Conservation (phyloP, 106 monocot genomes). For the Chionographis japonica region DNA sequence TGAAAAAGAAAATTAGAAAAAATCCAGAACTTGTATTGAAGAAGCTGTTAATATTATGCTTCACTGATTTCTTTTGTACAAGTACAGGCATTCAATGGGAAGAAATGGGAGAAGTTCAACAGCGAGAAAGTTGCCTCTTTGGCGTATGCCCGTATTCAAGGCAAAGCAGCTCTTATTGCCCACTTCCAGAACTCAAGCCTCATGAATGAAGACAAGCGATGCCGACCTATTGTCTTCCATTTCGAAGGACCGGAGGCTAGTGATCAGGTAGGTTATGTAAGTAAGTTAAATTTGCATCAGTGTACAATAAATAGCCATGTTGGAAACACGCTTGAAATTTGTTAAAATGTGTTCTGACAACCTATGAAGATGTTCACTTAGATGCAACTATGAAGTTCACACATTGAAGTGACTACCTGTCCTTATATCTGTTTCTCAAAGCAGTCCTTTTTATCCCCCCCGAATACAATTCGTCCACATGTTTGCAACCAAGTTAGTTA, state of each 20-base stretch:
- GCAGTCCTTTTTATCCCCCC: too few species aligned
- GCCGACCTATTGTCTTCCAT: conserved; percentile 54
- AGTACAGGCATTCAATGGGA: conserved; percentile 45
- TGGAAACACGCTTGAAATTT: not conserved
- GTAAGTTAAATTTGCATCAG: not conserved
- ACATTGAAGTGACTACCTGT: too few species aligned
- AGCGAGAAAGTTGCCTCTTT: conserved; percentile 61
- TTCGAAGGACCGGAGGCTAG: conserved; percentile 24
- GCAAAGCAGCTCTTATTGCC: conserved; percentile 41
- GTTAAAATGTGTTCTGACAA: not conserved
- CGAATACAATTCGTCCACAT: too few species aligned
- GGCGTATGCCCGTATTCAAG: conserved; percentile 65
- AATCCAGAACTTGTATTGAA: not conserved
- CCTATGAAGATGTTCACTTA: too few species aligned
- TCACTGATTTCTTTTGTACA: not conserved
- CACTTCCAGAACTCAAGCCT: conserved; percentile 72
- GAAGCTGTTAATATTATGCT: not conserved
- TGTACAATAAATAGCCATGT: not conserved
- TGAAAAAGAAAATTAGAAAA: too few species aligned
- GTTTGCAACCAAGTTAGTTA: too few species aligned
- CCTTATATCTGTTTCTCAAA: too few species aligned
- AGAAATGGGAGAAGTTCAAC: conserved; percentile 66
- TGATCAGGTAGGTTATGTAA: conserved; percentile 32
- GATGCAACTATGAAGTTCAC: too few species aligned
- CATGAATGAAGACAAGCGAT: conserved; percentile 69